A percentile compares a stretch with the other conserved stretches of the same genome.
phyloP scores from a whole-genome alignment of 352 stramenopile genomes.

The Phytophthora meadii region DNA sequence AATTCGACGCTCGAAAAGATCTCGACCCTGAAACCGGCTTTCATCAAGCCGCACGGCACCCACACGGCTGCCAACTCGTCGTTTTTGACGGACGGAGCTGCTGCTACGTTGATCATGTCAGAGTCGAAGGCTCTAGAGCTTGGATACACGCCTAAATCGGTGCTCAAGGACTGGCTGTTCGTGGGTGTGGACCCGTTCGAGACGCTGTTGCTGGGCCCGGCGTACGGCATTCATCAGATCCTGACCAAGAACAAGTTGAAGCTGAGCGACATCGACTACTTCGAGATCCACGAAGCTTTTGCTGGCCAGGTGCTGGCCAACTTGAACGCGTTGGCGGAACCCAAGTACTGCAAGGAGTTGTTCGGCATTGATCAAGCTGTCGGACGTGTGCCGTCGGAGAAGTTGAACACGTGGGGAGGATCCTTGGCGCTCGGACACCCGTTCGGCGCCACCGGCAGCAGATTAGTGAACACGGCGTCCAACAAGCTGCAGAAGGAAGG shows the following conservation, averaged over 20 bases:
- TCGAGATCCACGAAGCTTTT: slow-evolving; percentile 99
- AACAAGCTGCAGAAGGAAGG: slow-evolving; percentile 97
- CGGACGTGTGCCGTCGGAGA: slow-evolving; percentile 92
- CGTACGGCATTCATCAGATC: slow-evolving; percentile 93
- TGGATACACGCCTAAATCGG: slow-evolving; percentile 95
- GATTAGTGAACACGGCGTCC: slow-evolving; percentile 97
- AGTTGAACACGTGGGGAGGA: slow-evolving; percentile 98
- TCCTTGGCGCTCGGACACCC: slow-evolving; percentile 97
- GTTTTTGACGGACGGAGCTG: slow-evolving; percentile 97
- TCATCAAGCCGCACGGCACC: slow-evolving; percentile 98
- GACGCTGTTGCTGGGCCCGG: slow-evolving; percentile 94
- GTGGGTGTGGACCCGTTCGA: slow-evolving; percentile 97
- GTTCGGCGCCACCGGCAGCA: slow-evolving; percentile 96
- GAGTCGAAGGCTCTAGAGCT: slow-evolving; percentile 96
- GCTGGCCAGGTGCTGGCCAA: slow-evolving; percentile 98
- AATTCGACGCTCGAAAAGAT: slow-evolving; percentile 96
- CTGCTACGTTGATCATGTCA: slow-evolving; percentile 96
- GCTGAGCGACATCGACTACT: slow-evolving; percentile 97
- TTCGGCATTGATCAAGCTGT: slow-evolving; percentile 92
- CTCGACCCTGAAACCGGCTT: slow-evolving; percentile 96
- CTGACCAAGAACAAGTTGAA: slow-evolving; percentile 87
- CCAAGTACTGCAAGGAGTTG: slow-evolving; percentile 96
- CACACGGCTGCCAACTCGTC: slow-evolving; percentile 98
- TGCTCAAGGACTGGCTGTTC: slow-evolving; percentile 97
- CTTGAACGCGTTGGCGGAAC: slow-evolving; percentile 94